These are phyloP conservation scores for Dryas drummondii DNA, from an alignment of 306 rosid genomes.

Conservation along the genomic window DNA sequence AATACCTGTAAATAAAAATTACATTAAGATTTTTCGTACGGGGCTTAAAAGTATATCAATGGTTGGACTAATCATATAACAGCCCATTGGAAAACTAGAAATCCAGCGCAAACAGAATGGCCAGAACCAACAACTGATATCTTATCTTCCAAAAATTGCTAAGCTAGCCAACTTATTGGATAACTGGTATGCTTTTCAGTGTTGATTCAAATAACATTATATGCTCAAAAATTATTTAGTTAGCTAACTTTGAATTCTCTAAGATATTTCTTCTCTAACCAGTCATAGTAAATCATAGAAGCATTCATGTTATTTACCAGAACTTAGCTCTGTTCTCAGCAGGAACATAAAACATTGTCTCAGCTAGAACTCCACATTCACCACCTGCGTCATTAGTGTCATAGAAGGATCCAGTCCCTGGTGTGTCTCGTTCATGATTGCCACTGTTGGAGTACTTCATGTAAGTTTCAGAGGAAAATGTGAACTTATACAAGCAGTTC, in stretches of 20 bases:
- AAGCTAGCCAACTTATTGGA: neutral
- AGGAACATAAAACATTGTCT: constrained; percentile 88
- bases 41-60: neutral
- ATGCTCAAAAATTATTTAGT: neutral
- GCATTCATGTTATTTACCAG: constrained; percentile 45
- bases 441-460: constrained; percentile 49
- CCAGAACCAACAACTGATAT: too few species aligned
- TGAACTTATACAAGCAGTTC: constrained; percentile 9
- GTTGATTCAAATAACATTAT: neutral
- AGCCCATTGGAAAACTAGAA: too few species aligned
- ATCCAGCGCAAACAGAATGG: too few species aligned
- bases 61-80: too few species aligned
- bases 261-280: neutral
- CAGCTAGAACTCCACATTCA: constrained; percentile 81
- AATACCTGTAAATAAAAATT: constrained; percentile 45
- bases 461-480: neutral
- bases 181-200: neutral
- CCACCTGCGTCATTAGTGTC: constrained; percentile 75
- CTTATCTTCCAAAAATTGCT: neutral
- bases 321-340: constrained; percentile 89
- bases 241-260: neutral
- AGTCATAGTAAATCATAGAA: neutral
- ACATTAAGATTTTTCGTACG: neutral
- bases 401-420: constrained; percentile 80
- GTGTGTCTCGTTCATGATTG: constrained; percentile 84